Evolutionary conservation across 139 green algal genomes (phyloP).

Genomic region (Chlamydomonas applanata): DNA sequence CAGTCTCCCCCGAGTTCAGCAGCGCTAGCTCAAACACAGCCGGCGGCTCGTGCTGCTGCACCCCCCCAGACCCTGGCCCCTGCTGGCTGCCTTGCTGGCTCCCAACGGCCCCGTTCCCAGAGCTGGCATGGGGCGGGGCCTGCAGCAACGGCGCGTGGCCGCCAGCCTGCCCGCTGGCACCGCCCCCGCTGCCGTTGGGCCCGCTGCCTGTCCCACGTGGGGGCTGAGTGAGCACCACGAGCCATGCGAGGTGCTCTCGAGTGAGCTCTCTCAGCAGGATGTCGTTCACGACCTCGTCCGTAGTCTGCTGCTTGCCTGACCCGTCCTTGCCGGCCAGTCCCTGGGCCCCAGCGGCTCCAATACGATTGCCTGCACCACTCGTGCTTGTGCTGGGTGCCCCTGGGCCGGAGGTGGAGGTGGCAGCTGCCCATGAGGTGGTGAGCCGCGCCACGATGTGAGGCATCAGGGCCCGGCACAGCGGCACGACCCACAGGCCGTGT

Average conservation of each 20-base stretch:
- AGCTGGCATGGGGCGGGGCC: conserved; percentile 4
- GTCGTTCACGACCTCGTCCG: conserved; percentile 32
- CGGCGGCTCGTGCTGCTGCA: conserved; percentile 3
- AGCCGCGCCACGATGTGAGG: conserved; percentile 22
- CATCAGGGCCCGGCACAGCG: conserved; percentile 29
- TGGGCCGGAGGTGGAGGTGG: not conserved
- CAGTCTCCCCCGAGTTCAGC: conserved; percentile 17
- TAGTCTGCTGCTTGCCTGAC: not conserved
- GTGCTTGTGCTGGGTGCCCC: not conserved
- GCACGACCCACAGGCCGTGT: conserved; percentile 42
- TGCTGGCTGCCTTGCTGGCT: not conserved
- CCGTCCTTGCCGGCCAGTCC: conserved; percentile 7
- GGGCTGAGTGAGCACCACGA: conserved; percentile 26
- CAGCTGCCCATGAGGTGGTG: conserved; percentile 13
- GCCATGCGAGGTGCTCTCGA: conserved; percentile 60
- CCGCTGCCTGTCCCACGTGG: not conserved
- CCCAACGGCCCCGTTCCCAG: not conserved
- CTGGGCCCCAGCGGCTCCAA: no score
- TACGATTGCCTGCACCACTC: no score
- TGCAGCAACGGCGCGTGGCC: not conserved
- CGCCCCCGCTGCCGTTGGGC: not conserved
- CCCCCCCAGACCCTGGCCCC: not conserved
- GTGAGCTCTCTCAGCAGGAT: conserved; percentile 42
- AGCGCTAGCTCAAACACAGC: conserved; percentile 56
- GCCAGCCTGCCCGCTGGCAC: not conserved